Percentiles rank a stretch among this genome's conserved stretches.
Evolutionary conservation across 495 filamentous ascomycete genomes (phyloP).

Genomic region (Trichoderma virens): DNA sequence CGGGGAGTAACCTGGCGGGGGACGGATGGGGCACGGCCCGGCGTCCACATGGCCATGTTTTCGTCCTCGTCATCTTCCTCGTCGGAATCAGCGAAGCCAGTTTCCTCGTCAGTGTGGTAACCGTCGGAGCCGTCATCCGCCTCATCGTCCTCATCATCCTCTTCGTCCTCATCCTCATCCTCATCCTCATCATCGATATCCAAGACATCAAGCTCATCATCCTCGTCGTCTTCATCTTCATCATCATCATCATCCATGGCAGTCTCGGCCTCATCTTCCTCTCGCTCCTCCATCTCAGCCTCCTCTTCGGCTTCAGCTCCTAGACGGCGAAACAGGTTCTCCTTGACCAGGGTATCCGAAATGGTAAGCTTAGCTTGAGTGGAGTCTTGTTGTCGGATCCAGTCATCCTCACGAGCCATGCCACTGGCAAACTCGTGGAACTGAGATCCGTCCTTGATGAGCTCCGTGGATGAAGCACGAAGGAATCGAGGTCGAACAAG

Average conservation of each 20-base stretch:
- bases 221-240: slow-evolving; percentile 36
- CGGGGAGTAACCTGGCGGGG: slow-evolving; percentile 15
- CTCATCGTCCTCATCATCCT: slow-evolving; percentile 33
- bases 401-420: slow-evolving; percentile 73
- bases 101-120: slow-evolving; percentile 93
- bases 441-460: slow-evolving; percentile 60
- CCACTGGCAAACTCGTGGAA: slow-evolving; percentile 94
- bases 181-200: slow-evolving; percentile 30
- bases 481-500: slow-evolving; percentile 32
- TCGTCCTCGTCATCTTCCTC: slow-evolving; percentile 55
- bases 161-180: slow-evolving; percentile 40
- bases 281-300: slow-evolving; percentile 62
- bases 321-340: slow-evolving; percentile 77
- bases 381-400: slow-evolving; percentile 61
- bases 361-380: slow-evolving; percentile 59
- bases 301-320: slow-evolving; percentile 90
- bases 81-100: slow-evolving; percentile 85
- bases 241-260: slow-evolving; percentile 42
- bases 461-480: slow-evolving; percentile 41
- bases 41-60: slow-evolving; percentile 67
- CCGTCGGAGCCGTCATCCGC: slow-evolving; percentile 57
- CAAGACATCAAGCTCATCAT: slow-evolving; percentile 45
- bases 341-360: slow-evolving; percentile 82
- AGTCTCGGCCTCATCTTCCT: slow-evolving; percentile 52
- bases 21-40: slow-evolving; percentile 38